Evolutionary conservation across 495 filamentous ascomycete species (phyloP).

Genomic region (Tuber brumale): DNA sequence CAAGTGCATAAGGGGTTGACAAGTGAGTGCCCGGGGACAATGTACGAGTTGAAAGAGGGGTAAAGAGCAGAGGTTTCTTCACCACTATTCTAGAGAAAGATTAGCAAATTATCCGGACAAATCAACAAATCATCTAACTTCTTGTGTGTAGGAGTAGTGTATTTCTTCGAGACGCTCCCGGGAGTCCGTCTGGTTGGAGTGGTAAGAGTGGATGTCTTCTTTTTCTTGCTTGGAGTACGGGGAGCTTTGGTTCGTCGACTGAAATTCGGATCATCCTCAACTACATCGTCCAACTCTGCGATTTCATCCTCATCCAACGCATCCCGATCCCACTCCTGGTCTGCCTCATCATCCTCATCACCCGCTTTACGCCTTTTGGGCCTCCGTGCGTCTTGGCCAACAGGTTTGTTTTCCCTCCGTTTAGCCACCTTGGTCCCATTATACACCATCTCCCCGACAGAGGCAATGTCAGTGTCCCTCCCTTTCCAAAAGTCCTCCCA

Average conservation of each 20-base stretch:
- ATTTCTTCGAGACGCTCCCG: conserved; percentile 46
- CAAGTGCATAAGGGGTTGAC: conserved; percentile 86
- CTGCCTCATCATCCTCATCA: conserved; percentile 48
- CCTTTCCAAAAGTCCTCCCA: conserved; percentile 81
- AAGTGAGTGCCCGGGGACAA: conserved; percentile 69
- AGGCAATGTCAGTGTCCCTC: conserved; percentile 53
- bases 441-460: conserved; percentile 59
- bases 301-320: conserved; percentile 19
- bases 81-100: conserved; percentile 56
- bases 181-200: conserved; percentile 55
- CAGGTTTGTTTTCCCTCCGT: conserved; percentile 54
- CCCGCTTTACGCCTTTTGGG: conserved; percentile 43
- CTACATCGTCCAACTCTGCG: conserved; percentile 19
- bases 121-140: conserved; percentile 44
- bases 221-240: conserved; percentile 45
- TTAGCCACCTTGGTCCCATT: conserved; percentile 64
- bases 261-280: conserved; percentile 53
- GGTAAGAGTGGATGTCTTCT: conserved; percentile 43
- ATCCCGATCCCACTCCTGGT: conserved; percentile 33
- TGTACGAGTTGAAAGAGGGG: conserved; percentile 78
- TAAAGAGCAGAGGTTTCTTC: conserved; percentile 92
- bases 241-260: conserved; percentile 50
- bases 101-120: conserved; percentile 10
- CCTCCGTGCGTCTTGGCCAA: conserved; percentile 43
- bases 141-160: conserved; percentile 67